Evolutionary conservation across 345 rosid genomes (phyloP).

Genomic region (Eutrema japonicum): DNA sequence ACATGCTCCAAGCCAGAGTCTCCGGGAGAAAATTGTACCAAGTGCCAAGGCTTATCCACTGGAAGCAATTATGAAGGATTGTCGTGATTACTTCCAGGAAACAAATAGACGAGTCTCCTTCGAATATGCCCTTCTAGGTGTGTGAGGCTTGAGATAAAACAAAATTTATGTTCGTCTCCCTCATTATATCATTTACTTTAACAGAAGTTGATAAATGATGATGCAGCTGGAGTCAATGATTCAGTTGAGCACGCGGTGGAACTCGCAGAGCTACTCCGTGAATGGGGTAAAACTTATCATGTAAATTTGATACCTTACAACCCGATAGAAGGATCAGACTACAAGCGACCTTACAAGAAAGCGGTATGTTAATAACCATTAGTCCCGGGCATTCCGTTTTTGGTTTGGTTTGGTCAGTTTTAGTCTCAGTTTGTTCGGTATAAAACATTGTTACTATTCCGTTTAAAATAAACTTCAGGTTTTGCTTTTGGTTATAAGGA

Average conservation of each 20-base stretch:
- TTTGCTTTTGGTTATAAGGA: too few species aligned
- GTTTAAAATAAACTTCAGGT: too few species aligned
- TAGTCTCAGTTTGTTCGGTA: too few species aligned
- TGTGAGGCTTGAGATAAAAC: constrained; percentile 19
- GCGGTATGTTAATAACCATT: constrained; percentile 53
- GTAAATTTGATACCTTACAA: constrained; percentile 94
- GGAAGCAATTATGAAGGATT: constrained; percentile 90
- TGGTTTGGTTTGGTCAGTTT: not conserved
- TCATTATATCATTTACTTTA: not conserved
- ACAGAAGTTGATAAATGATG: constrained; percentile 34
- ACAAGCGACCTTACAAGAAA: constrained; percentile 75
- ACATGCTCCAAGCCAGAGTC: constrained; percentile 93
- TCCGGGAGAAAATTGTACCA: constrained; percentile 87
- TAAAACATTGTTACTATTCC: too few species aligned
- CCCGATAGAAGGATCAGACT: constrained; percentile 89
- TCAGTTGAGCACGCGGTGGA: constrained; percentile 72
- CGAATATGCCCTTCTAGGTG: constrained; percentile 94
- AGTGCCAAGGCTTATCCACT: constrained; percentile 96
- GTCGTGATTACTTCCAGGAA: constrained; percentile 79
- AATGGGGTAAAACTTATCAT: constrained; percentile 82
- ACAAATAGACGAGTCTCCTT: constrained; percentile 88
- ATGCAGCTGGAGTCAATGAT: constrained; percentile 93
- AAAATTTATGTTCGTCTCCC: not conserved
- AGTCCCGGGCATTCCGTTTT: not conserved
- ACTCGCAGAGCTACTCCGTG: constrained; percentile 80